A percentile compares a stretch with the other conserved stretches of the same genome.
These are phyloP conservation scores for Alternaria triticina DNA, from an alignment of 2,329 filamentous ascomycete species.

Conservation along the genomic window DNA sequence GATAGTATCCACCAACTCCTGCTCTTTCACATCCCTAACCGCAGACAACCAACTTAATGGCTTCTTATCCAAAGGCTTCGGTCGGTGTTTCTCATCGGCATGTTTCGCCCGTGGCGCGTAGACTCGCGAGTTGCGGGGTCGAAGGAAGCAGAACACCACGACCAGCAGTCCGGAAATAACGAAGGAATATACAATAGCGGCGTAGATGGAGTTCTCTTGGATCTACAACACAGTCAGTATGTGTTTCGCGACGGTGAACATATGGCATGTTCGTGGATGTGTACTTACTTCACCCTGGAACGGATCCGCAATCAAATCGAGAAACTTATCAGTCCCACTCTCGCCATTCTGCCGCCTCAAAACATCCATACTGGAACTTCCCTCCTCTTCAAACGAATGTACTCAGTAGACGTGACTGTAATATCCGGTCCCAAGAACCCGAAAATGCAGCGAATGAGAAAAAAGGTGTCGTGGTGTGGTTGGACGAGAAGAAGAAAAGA, in stretches of 20 bases:
- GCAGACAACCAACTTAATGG: slow-evolving; percentile 85
- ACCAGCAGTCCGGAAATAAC: slow-evolving; percentile 76
- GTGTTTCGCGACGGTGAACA: not conserved
- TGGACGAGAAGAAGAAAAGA: not conserved
- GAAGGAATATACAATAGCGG: slow-evolving; percentile 80
- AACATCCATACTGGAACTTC: slow-evolving; percentile 15
- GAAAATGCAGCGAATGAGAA: not conserved
- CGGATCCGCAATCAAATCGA: slow-evolving; percentile 50
- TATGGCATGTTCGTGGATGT: not conserved
- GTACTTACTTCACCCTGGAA: slow-evolving; percentile 44
- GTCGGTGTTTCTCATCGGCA: slow-evolving; percentile 87
- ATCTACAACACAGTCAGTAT: slow-evolving; percentile 51
- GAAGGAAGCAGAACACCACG: slow-evolving; percentile 83
- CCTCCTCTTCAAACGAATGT: slow-evolving; percentile 7
- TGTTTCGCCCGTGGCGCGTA: slow-evolving; percentile 95
- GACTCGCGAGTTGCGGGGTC: slow-evolving; percentile 87
- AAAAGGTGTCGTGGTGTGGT: not conserved
- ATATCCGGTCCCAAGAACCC: not conserved
- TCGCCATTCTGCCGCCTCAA: slow-evolving; percentile 14
- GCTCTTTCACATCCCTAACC: slow-evolving; percentile 76
- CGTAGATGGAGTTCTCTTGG: slow-evolving; percentile 71
- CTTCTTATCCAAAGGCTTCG: slow-evolving; percentile 83
- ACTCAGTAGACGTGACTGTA: not conserved
- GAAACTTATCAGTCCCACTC: slow-evolving; percentile 43
- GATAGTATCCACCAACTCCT: slow-evolving; percentile 77